Evolutionary conservation across 2,329 filamentous ascomycete species (phyloP).

Genomic region (Penicillium sp.): DNA sequence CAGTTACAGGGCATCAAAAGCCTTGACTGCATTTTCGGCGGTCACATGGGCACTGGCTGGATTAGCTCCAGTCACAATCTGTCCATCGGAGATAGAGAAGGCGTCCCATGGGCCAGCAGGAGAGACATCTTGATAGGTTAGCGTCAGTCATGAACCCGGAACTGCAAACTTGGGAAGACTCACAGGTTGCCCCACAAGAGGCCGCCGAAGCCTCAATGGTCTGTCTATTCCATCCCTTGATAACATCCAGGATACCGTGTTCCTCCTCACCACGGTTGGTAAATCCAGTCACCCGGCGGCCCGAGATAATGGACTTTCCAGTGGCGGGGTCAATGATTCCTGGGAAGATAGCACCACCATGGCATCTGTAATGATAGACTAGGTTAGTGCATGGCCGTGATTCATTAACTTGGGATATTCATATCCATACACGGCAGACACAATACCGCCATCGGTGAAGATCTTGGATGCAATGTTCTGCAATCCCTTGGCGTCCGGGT

Average conservation of each 20-base stretch:
- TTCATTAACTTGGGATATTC: neutral
- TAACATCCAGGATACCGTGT: neutral
- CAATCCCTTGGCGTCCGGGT: slow-evolving; percentile 43
- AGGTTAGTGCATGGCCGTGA: neutral
- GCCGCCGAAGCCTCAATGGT: neutral
- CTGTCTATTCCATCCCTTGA: neutral
- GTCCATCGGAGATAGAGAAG: neutral
- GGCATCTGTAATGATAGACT: neutral
- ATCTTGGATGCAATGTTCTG: slow-evolving; percentile 30
- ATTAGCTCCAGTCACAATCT: neutral
- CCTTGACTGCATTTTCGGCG: neutral
- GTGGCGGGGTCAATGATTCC: neutral
- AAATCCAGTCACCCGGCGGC: neutral
- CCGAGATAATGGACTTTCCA: neutral
- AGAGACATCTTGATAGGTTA: neutral
- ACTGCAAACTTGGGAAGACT: neutral
- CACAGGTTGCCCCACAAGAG: neutral
- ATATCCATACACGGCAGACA: neutral
- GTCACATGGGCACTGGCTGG: neutral
- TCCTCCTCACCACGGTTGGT: neutral
- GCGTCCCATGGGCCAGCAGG: neutral
- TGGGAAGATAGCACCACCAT: neutral
- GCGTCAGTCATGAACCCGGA: neutral
- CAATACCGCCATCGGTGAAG: neutral
- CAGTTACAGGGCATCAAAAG: neutral